phyloP scores from a whole-genome alignment of 2,329 filamentous ascomycete genomes.

The Fusarium subglutinans region DNA sequence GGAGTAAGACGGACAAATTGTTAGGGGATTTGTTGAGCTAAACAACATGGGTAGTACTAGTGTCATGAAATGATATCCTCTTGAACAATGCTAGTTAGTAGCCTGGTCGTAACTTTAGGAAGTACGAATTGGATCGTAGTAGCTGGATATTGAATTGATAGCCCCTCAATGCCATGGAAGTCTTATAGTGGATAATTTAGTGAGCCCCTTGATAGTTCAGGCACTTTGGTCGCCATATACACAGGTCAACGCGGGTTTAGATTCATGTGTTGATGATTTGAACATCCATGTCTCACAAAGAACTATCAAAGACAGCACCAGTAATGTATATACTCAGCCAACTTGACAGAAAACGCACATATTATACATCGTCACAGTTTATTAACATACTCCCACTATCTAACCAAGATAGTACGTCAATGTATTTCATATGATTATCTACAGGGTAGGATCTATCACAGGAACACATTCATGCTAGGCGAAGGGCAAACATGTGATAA shows the following conservation, averaged over 20 bases:
- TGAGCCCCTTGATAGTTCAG: background rate
- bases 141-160: background rate
- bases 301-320: background rate
- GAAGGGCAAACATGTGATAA: background rate
- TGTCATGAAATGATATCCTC: background rate
- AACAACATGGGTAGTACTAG: background rate
- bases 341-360: background rate
- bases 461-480: background rate
- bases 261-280: background rate
- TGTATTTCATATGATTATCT: background rate
- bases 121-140: background rate
- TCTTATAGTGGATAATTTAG: too few species aligned
- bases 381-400: background rate
- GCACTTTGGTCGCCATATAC: background rate
- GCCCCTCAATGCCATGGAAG: background rate
- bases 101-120: background rate
- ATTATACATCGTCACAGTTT: background rate
- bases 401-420: background rate
- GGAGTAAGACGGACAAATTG: background rate
- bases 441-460: background rate
- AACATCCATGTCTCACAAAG: background rate
- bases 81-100: background rate
- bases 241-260: background rate
- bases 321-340: background rate
- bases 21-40: background rate